Base-by-base conservation (phyloP, 108 stramenopile species). In the Nitzschia sp. region DNA sequence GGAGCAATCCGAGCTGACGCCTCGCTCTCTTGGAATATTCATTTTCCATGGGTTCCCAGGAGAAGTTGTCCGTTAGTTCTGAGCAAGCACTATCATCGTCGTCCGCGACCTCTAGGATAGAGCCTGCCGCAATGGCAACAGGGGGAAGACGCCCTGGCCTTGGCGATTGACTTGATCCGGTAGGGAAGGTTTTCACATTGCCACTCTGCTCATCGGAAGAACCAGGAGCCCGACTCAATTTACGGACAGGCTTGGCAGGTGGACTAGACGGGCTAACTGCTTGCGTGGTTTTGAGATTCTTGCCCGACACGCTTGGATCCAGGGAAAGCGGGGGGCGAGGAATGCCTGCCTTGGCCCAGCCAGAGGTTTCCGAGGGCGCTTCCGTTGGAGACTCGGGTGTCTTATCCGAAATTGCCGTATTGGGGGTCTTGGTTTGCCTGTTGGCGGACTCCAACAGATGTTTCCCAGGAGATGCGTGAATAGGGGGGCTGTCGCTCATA, bases 161-260 rank as follows among this genome's bases (percentile, higher is more conserved):
- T 1, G 60, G 1, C 13, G 38, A 6, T 41, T 41, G 38, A 41
- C 9, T 9, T 9, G 9, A 9, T 19, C 13, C 50, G 2, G 25
- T 31, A 1, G 57, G 57, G 57, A 31, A 33, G 6, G 50, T 15
- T 16, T 19, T 19, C 8, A 13, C 38, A 13, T 41, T 41, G 38
- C 38, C 38, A 41, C 9, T 9, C 6, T 9, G 13, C 9, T 8
- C 21, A 23, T 52, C 50, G n/a, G n/a, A n/a, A n/a, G n/a, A n/a
- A n/a, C n/a, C n/a, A 15, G 57, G 57, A 33, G 57, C 30, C n/a
- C 57, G 57, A 58, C 57, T 58, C 32, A 58, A 21, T 58, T 58
- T 58, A 1, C 41, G 36, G 19, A 61, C 25, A 25, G 36, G 36
- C 2, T 38, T 41, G 5, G 5, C 11, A 61, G 36, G 60, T 22